Conservation (phyloP, 2,329 filamentous ascomycete species). For the Trichoderma sp. region DNA sequence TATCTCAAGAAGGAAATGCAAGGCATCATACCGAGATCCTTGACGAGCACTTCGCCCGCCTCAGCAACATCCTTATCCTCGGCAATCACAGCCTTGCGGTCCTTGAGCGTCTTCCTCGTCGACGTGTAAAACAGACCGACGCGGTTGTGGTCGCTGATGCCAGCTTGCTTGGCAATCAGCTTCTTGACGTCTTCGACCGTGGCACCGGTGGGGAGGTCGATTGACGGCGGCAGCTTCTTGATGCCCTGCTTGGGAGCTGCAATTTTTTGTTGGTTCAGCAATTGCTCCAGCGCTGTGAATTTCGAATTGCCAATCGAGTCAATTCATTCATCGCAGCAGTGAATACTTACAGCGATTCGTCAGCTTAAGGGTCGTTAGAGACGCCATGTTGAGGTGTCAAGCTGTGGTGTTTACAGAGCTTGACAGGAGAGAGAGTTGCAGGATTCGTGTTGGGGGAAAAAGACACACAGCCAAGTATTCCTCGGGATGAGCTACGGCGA, state of each 20-base stretch:
- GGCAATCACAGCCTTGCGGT: conserved; percentile 57
- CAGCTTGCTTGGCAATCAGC: conserved; percentile 52
- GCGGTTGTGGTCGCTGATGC: conserved; percentile 60
- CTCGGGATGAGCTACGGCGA: conserved; percentile 5
- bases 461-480: neutral
- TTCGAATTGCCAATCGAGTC: neutral
- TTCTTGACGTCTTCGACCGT: conserved; percentile 64
- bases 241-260: conserved; percentile 53
- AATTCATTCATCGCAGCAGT: neutral
- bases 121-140: conserved; percentile 63
- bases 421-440: neutral
- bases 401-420: neutral
- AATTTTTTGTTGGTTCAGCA: neutral
- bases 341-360: conserved; percentile 30
- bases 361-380: conserved; percentile 28
- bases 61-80: conserved; percentile 52
- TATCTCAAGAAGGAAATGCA: neutral
- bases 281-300: neutral
- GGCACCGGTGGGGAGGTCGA: conserved; percentile 52
- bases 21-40: conserved; percentile 74
- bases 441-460: conserved; percentile 10
- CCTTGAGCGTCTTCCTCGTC: conserved; percentile 64
- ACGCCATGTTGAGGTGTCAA: conserved; percentile 16
- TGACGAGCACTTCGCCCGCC: conserved; percentile 71
- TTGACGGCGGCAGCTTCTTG: conserved; percentile 54